A percentile compares a stretch with the other conserved stretches of the same genome.
Evolutionary conservation across 202 grass and related monocot genomes (phyloP).

Genomic region (Alloteropsis angusta): DNA sequence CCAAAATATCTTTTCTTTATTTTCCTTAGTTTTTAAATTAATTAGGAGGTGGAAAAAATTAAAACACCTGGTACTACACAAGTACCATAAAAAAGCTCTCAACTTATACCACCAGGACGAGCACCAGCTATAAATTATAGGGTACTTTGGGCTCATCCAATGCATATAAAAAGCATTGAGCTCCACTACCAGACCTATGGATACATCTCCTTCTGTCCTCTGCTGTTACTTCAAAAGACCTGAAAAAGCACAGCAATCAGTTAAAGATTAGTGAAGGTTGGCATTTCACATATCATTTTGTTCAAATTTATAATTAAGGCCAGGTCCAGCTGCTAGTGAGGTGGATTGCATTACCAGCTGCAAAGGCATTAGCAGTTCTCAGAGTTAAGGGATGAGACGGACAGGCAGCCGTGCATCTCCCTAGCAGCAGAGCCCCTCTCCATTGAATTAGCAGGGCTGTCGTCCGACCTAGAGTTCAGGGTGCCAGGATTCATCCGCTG

Average conservation of each 20-base stretch:
- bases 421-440: constrained; percentile 24
- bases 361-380: constrained; percentile 37
- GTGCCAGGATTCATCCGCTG: constrained; percentile 73
- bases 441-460: constrained; percentile 42
- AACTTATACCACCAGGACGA: constrained; percentile 22
- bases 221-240: constrained; percentile 22
- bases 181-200: constrained; percentile 16
- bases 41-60: too few species aligned
- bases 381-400: constrained; percentile 20
- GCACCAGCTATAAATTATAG: constrained; percentile 29
- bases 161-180: constrained; percentile 30
- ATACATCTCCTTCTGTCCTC: constrained; percentile 1
- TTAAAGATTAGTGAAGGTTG: neutral
- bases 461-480: constrained; percentile 49
- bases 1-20: too few species aligned
- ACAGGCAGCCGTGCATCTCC: constrained; percentile 24
- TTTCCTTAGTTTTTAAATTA: too few species aligned
- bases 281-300: too few species aligned
- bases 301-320: neutral
- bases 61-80: too few species aligned
- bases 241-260: constrained; percentile 11
- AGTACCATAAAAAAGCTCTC: too few species aligned
- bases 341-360: constrained; percentile 14
- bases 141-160: constrained; percentile 34
- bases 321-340: neutral